Base-by-base conservation (phyloP, 225 moss, liverwort and hornwort genomes). In the Bryoerythrophyllum caledonicum region DNA sequence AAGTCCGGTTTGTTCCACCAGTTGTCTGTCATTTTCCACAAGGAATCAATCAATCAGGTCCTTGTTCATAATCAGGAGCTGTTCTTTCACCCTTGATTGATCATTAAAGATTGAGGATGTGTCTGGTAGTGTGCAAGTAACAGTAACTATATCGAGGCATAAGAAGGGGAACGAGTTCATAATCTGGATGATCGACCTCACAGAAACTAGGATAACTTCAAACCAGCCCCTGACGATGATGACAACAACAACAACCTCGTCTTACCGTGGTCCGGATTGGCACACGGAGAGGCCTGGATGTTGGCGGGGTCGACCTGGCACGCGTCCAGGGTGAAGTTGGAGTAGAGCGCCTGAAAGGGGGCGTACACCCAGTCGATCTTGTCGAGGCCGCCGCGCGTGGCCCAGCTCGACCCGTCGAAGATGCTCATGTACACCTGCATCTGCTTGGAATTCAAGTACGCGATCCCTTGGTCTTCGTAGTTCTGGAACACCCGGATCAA, bases 321-420 rank as follows among this genome's bases (percentile, higher is more conserved):
- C 28, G 78, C 87, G 24, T 82, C 78, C 8, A 91, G 52, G 40
- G 74, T 37, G 70, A 87, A 87, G 40, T 63, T 49, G 4, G 65
- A 48, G 58, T 79, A 89, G 1, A 14, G 7, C 21, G 40, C 80
- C 35, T 49, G 20, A 65, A 91, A 89, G 2, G 87, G 87, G 26
- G 85, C 75, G 32, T 66, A 19, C 28, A 19, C 14, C 58, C 72
- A 91, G 57, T 89, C 57, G 28, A 87, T 70, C 53, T 74, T 76
- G n/a, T 84, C 83, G 17, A 11, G 51, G 6, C 83, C 87, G 17
- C 81, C 84, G 5, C 69, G 71, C 4, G 89, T 91, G 1, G 87
- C 89, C 91, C 89, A 89, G 10, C 43, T 17, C 13, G 86, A 87
- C 53, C 74, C 91, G 35, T 91, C 89, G 54, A 89, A 91, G 15